Percentiles rank a stretch among this genome's conserved stretches.
phyloP scores from a whole-genome alignment of 768 basidiomycete species.

The Candolleomyces efflorescens region DNA sequence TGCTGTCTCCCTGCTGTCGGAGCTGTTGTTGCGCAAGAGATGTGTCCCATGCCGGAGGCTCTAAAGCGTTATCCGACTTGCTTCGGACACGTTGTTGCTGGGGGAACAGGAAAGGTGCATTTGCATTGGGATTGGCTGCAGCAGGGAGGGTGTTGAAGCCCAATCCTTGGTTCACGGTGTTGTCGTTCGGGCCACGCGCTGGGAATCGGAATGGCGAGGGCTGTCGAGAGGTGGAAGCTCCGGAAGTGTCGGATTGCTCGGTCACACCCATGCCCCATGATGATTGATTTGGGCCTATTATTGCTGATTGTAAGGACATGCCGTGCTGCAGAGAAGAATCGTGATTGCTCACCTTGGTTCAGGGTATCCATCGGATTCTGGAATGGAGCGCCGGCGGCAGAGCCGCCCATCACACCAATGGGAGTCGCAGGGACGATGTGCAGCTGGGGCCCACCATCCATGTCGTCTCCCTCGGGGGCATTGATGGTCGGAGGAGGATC shows the following conservation, averaged over 20 bases:
- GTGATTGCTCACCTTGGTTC: conserved; percentile 44
- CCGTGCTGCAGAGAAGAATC: conserved; percentile 3
- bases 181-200: conserved; percentile 1
- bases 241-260: not conserved
- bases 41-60: conserved; percentile 50
- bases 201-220: conserved; percentile 9
- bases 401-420: conserved; percentile 55
- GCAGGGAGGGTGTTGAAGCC: conserved; percentile 4
- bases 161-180: not conserved
- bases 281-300: not conserved
- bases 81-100: conserved; percentile 42
- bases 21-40: conserved; percentile 22
- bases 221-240: conserved; percentile 3
- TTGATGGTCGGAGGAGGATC: conserved; percentile 35
- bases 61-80: conserved; percentile 56
- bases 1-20: conserved; percentile 17
- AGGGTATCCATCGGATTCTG: conserved; percentile 46
- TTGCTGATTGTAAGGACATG: not conserved
- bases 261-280: conserved; percentile 2
- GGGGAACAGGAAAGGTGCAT: conserved; percentile 14
- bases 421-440: conserved; percentile 85
- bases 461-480: conserved; percentile 33
- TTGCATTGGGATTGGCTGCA: conserved; percentile 2
- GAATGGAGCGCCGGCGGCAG: conserved; percentile 42
- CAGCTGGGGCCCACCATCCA: conserved; percentile 54